phyloP scores from a whole-genome alignment of 768 basidiomycete genomes.

The Galerina marginata region DNA sequence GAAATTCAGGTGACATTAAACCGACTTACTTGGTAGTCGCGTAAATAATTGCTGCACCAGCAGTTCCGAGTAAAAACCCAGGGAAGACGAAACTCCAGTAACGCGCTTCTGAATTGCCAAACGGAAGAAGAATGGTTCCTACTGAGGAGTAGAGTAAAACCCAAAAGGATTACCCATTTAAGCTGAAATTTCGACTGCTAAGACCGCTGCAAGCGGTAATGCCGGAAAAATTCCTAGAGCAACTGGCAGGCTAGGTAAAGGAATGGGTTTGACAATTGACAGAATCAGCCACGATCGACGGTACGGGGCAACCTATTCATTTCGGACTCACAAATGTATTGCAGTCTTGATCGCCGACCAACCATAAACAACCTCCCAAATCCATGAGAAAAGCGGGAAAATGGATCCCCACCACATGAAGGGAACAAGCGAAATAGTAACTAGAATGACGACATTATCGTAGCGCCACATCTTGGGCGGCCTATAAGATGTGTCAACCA shows the following conservation, averaged over 20 bases:
- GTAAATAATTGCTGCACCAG: constrained; percentile 50
- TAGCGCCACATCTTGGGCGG: constrained; percentile 50
- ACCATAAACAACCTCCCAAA: constrained; percentile 47
- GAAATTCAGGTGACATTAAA: neutral
- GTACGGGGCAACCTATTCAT: neutral
- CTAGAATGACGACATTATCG: constrained; percentile 45
- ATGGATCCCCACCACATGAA: constrained; percentile 43
- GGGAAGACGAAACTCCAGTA: constrained; percentile 58
- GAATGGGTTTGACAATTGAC: neutral
- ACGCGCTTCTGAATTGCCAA: constrained; percentile 41
- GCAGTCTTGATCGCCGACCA: constrained; percentile 47
- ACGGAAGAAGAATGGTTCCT: constrained; percentile 46
- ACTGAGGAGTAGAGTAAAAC: constrained; percentile 41
- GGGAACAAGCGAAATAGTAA: constrained; percentile 41
- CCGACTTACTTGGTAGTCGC: constrained; percentile 52
- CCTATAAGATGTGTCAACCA: constrained; percentile 21
- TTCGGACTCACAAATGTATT: constrained; percentile 43
- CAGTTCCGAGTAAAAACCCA: constrained; percentile 52
- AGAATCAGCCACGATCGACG: constrained; percentile 9
- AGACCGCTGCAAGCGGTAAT: constrained; percentile 44
- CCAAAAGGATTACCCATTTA: constrained; percentile 53
- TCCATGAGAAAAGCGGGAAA: constrained; percentile 37
- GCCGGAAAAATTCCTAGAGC: constrained; percentile 42
- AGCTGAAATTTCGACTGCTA: constrained; percentile 37
- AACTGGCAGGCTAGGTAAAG: constrained; percentile 42